Conservation (phyloP, 1,139 yeast genomes). For the Candida sp. region DNA sequence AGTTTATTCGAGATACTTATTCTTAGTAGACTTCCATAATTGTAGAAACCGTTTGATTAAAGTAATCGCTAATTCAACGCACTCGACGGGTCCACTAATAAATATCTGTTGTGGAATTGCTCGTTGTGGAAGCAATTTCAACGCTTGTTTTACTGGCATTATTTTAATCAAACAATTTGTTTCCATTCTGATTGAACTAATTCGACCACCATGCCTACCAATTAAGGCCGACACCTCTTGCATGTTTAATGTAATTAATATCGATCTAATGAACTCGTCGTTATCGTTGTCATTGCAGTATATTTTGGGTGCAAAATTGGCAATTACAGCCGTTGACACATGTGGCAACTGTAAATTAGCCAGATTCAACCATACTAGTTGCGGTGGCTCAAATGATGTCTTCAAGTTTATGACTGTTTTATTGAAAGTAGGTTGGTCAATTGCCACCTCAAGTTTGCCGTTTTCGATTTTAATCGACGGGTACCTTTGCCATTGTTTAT, state of each 20-base stretch:
- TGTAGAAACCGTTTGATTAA: slow-evolving; percentile 11
- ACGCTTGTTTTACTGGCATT: slow-evolving; percentile 11
- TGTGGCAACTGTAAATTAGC: not conserved
- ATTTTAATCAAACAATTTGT: slow-evolving; percentile 27
- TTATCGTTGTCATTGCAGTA: not conserved
- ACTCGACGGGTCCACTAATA: slow-evolving; percentile 13
- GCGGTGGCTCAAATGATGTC: not conserved
- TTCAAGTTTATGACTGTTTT: not conserved
- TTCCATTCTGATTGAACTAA: slow-evolving; percentile 20
- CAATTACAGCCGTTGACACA: not conserved
- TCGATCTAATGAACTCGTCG: not conserved
- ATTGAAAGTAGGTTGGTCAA: not conserved
- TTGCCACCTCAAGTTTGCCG: not conserved
- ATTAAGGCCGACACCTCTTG: slow-evolving; percentile 26
- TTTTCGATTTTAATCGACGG: no score
- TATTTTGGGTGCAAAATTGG: not conserved
- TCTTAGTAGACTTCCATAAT: slow-evolving; percentile 6
- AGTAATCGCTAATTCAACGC: slow-evolving; percentile 14
- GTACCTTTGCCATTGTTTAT: not conserved
- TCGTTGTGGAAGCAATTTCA: slow-evolving; percentile 7
- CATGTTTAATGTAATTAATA: not conserved
- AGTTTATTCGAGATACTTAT: slow-evolving; percentile 5
- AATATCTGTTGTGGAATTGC: slow-evolving; percentile 11
- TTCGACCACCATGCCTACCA: slow-evolving; percentile 24
- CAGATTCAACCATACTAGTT: not conserved